These are phyloP conservation scores for Aspergillus sojae DNA, from an alignment of 2,329 filamentous ascomycete genomes.

Conservation along the genomic window DNA sequence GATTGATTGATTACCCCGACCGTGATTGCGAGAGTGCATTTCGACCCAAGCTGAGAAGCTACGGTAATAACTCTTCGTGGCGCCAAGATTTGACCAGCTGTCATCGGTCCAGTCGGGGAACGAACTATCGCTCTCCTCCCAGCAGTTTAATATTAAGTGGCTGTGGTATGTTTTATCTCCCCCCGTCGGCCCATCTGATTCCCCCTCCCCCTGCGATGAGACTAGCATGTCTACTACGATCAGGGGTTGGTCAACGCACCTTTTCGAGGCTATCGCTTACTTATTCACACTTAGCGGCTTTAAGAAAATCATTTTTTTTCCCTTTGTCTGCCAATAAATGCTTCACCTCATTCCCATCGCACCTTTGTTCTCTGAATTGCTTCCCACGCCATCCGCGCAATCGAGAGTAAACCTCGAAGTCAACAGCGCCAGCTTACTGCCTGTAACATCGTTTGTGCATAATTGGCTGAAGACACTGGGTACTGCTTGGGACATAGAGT, in stretches of 20 bases:
- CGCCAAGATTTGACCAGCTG: slow-evolving; percentile 10
- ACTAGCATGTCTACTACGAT: slow-evolving; percentile 5
- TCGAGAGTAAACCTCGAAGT: neutral
- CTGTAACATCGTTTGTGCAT: neutral
- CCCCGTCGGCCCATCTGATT: slow-evolving; percentile 15
- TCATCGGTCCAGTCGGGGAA: neutral
- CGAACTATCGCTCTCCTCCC: neutral
- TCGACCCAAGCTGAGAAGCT: slow-evolving; percentile 7
- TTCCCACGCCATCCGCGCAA: neutral
- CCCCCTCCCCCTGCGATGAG: slow-evolving; percentile 7
- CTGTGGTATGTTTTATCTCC: slow-evolving; percentile 16
- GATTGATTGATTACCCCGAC: slow-evolving; percentile 12
- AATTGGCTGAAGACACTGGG: neutral
- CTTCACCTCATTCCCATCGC: neutral
- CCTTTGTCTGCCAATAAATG: neutral
- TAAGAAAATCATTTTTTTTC: neutral
- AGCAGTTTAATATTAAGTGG: neutral
- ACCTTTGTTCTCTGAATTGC: neutral
- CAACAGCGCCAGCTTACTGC: neutral
- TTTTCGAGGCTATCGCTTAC: slow-evolving; percentile 9
- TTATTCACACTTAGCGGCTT: neutral
- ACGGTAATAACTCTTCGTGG: slow-evolving; percentile 3
- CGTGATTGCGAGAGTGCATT: neutral
- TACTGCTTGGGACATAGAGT: neutral
- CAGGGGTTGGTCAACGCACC: slow-evolving; percentile 10